Conservation (phyloP, 345 rosid species). For the Eucalyptus paniculata region DNA sequence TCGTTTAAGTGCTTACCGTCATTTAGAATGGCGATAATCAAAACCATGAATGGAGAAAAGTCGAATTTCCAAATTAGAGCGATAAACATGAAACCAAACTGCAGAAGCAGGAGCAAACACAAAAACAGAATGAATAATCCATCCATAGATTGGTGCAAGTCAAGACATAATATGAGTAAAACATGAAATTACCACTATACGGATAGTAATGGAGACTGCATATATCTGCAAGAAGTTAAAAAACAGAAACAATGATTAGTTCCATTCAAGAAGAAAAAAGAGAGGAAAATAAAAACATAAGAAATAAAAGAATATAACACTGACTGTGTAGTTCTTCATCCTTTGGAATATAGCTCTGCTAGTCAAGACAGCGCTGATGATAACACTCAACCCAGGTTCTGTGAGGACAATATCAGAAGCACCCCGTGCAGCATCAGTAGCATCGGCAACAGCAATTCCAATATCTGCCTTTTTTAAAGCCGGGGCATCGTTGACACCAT, state of each 20-base stretch:
- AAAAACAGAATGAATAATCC: neutral
- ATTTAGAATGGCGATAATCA: constrained; percentile 86
- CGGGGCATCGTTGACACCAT: constrained; percentile 96
- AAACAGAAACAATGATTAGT: neutral
- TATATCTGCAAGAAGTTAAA: constrained; percentile 37
- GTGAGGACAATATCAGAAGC: constrained; percentile 75
- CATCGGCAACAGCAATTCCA: constrained; percentile 91
- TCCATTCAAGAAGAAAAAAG: neutral
- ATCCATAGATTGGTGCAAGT: neutral
- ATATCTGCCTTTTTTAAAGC: constrained; percentile 94
- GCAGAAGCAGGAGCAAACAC: neutral
- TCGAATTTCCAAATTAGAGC: constrained; percentile 83
- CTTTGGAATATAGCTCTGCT: constrained; percentile 89
- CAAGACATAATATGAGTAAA: neutral
- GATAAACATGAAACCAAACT: constrained; percentile 85
- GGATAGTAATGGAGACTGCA: constrained; percentile 94
- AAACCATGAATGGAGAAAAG: constrained; percentile 94
- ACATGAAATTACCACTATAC: constrained; percentile 56
- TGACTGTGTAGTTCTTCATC: constrained; percentile 91
- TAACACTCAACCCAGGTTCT: constrained; percentile 88
- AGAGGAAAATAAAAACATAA: neutral
- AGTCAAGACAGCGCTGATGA: constrained; percentile 79
- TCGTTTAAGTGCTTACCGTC: constrained; percentile 44
- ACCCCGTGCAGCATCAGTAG: constrained; percentile 84
- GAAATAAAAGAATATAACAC: neutral